Conservation (phyloP, 2,329 filamentous ascomycete genomes). For the Sporothrix mexicana region DNA sequence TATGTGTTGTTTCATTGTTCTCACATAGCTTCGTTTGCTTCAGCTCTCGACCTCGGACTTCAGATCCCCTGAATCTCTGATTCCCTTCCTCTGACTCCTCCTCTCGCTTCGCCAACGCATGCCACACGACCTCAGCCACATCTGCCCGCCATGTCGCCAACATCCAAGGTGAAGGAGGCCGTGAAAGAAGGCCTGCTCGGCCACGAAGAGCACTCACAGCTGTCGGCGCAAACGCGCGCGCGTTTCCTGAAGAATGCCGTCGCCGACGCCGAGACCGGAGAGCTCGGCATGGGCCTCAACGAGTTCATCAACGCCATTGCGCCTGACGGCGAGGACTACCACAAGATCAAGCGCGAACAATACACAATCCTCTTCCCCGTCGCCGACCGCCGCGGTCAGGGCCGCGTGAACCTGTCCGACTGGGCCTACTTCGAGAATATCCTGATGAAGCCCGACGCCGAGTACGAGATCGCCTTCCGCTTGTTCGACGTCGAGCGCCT, state of each 20-base stretch:
- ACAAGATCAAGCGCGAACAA: slow-evolving; percentile 96
- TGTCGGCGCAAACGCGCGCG: slow-evolving; percentile 76
- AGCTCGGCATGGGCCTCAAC: slow-evolving; percentile 80
- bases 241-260: slow-evolving; percentile 78
- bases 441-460: slow-evolving; percentile 90
- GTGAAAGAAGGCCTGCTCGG: slow-evolving; percentile 84
- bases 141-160: slow-evolving; percentile 48
- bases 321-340: slow-evolving; percentile 89
- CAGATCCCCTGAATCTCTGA: neutral
- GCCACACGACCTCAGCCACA: slow-evolving; percentile 5
- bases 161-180: slow-evolving; percentile 64
- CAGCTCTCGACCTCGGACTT: neutral
- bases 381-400: slow-evolving; percentile 77
- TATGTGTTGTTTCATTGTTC: neutral
- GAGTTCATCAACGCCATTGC: slow-evolving; percentile 92
- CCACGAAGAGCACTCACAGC: slow-evolving; percentile 58
- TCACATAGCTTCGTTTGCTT: slow-evolving; percentile 13
- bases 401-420: slow-evolving; percentile 79
- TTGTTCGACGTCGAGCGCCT: slow-evolving; percentile 88
- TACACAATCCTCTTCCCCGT: slow-evolving; percentile 93
- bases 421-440: slow-evolving; percentile 96
- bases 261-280: slow-evolving; percentile 75
- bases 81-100: neutral
- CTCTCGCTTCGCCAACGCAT: slow-evolving; percentile 14
- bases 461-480: slow-evolving; percentile 98